Base-by-base conservation (phyloP, 306 rosid genomes). In the Biancaea sappan region DNA sequence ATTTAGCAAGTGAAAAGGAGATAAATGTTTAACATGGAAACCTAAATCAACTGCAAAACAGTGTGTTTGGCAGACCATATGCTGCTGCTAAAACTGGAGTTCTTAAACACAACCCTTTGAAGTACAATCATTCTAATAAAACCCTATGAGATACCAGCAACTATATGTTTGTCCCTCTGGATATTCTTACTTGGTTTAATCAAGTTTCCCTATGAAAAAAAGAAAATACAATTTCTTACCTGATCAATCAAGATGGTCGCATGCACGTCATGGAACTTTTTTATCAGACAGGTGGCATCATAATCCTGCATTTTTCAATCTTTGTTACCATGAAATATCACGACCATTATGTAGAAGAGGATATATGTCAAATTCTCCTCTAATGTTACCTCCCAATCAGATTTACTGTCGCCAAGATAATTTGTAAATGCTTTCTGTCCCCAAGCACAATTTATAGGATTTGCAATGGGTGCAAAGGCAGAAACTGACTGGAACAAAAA, bases 371-470 rank as follows among this genome's bases (percentile, higher is more conserved):
- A 38, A 47, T 77, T 65, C 66, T 69, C 53, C 4, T 11, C 48
- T 56, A 74, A 62, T 76, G n/a, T 82, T 79, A 88, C 98, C 94
- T 94, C 96, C 98, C 97, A 94, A 60, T 84, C 94, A 54, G 86
- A 80, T 81, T 91, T 89, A 57, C 83, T 80, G 88, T 65, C 83
- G 28, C 96, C 96, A 0, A 94, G 90, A 87, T 94, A 94, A 80
- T 94, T 91, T 53, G 96, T 64, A 83, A 94, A 91, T 66, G 96
- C 97, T 84, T 91, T 94, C 85, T 84, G 90, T 79, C 98, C 98
- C 97, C 96, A 91, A 5, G 97, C 85, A 65, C 97, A 88, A 77
- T 87, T 89, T 60, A 73, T 82, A 72, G 98, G 97, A 87, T 94
- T 94, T 51, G 35, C 90, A 73, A 94, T 32, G 12, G 97, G 98